Base-by-base conservation (phyloP, 805 yeast species). In the Nakazawaea pomicola region DNA sequence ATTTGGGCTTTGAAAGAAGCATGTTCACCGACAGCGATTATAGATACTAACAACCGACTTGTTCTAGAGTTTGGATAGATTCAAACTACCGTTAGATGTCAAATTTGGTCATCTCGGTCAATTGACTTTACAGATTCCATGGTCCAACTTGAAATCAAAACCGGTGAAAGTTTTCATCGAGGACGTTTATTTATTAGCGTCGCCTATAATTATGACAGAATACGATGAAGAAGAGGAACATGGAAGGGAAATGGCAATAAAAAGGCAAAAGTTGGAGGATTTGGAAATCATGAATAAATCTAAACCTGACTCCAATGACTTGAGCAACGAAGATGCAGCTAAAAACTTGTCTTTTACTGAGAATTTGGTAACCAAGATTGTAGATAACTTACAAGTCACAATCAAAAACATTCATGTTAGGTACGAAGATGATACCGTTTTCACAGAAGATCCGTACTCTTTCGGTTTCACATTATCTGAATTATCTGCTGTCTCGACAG, bases 91-190 rank as follows among this genome's bases (percentile, higher is more conserved):
- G 2, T 63, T 93, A 28, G 86, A 90, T 57, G 91, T 95, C 11
- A 75, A 77, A 46, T 84, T 83, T 56, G 99, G 99, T 30, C 88
- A 86, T 55, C 60, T 93, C 44, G 99, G 98, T 1, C 86, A 83
- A 50, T 69, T 93, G 48, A 83, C 95, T 0, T 65, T 93, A 41
- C 96, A 86, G 56, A 91, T 93, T 29, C 99, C 99, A 0, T 95
- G 98, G 97, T 83, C 97, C 1, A 93, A 89, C 55, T 67, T 95
- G 49, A 90, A 90, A 56, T 80, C 85, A 16, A 86, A 90, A 54
- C 98, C 99, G 0, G 98, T 91, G 6, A 87, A 86, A 57, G 76
- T 93, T 11, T 67, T 77, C 10, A 83, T 93, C 44, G 91, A 93
- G 51, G 93, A 93, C 57, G 91, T 89, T 10, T 89, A 82, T 52